Base-by-base conservation (phyloP, 2,329 filamentous ascomycete genomes). In the Cladobotryum protrusum region DNA sequence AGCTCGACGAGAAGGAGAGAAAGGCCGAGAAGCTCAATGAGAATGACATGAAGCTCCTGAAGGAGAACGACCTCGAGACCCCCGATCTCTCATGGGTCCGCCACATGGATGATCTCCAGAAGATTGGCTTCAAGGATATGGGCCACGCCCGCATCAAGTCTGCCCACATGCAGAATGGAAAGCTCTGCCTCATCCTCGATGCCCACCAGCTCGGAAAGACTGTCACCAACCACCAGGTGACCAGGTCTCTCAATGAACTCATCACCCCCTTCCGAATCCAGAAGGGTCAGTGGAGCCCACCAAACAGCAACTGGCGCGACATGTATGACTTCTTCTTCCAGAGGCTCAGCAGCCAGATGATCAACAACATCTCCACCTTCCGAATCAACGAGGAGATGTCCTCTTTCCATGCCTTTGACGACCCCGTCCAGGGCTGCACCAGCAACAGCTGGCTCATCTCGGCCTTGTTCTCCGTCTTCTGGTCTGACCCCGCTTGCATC, bases 391-490 rank as follows among this genome's bases (percentile, higher is more conserved):
- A 58, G n/a, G 35, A 54, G 39, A 50, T 49, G 42, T 47, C 49
- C 49, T 56, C 52, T 8, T 14, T 54, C 32, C 55, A 59, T 53
- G 56, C 51, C 53, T 73, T 72, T 51, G 69, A 71, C 53, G 68
- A 73, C 56, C 71, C 71, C 5, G 64, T 66, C 9, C 71, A 74
- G 63, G 71, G 71, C 39, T 69, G 69, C 36, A 55, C 59, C 15
- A 62, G 57, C 55, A 70, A 73, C 65, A 67, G 63, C 56, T 74
- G 71, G 71, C 62, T 73, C 14, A 64, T 74, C 52, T 64, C 71
- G 1, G 71, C 71, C 12, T 59, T 74, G 49, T 73, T 72, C 64
- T 69, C 70, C 34, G 70, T 73, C 47, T 69, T 67, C 59, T 74
- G 71, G 71, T 61, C 71, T 8, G 65, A 72, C 57, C 71, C 70